phyloP scores from a whole-genome alignment of 139 green algal genomes.

The Raphidocelis subcapitata region DNA sequence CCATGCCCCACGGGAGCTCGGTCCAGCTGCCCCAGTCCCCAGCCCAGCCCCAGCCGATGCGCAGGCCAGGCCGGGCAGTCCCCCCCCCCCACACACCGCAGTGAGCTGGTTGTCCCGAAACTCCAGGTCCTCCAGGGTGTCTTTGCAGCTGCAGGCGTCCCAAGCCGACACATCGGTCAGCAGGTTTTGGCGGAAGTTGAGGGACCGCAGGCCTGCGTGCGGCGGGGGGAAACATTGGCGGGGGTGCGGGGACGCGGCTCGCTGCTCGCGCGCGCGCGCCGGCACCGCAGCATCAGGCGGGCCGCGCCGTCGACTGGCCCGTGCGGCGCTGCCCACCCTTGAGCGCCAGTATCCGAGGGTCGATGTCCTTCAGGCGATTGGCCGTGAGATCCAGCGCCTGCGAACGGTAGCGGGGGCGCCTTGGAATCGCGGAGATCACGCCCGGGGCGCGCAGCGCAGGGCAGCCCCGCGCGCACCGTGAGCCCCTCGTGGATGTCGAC shows the following conservation, averaged over 20 bases:
- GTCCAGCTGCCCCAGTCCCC: no score
- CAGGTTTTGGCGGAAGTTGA: conserved; percentile 89
- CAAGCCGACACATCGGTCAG: conserved; percentile 40
- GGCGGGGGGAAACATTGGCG: no score
- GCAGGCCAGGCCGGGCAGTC: no score
- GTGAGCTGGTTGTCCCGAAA: conserved; percentile 84
- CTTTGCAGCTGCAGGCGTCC: conserved; percentile 28
- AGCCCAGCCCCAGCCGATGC: no score
- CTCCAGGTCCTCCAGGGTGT: conserved; percentile 65
- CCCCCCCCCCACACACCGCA: conserved; percentile 29
- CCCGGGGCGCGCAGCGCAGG: no score
- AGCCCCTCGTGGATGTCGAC: conserved; percentile 45
- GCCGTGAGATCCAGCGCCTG: conserved; percentile 78
- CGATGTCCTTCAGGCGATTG: conserved; percentile 71
- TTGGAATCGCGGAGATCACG: background rate
- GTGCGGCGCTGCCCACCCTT: no score
- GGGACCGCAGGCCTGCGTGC: conserved; percentile 65
- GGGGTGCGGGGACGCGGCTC: background rate
- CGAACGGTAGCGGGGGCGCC: background rate
- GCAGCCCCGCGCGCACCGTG: conserved; percentile 36
- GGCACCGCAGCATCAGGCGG: no score
- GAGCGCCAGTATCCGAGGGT: conserved; percentile 23
- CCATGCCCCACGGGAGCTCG: background rate
- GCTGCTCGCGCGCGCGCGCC: background rate
- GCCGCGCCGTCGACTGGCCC: no score